Evolutionary conservation across 1,284 basidiomycete genomes (phyloP), one percentile per base, ranked within the genome.

Genomic region (Ceratobasidium sp.): DNA sequence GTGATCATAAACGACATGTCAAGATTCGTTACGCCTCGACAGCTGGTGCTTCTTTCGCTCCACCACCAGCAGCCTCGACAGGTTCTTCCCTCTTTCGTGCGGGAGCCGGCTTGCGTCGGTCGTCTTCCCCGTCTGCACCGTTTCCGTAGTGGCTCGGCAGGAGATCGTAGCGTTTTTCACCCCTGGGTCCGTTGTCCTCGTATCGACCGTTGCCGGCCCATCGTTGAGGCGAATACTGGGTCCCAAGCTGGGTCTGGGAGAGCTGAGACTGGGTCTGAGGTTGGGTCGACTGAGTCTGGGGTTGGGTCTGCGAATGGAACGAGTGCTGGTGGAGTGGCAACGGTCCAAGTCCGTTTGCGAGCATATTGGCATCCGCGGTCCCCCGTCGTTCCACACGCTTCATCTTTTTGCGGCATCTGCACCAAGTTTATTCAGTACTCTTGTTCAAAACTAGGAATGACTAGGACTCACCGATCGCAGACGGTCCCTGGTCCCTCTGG

Each of bases 401-500:
- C 91, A 92, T 92, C 80, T 93, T 92, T 81, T 93, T 93, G 67
- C 91, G 85, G 80, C 91, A 92, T 70, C 88, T 89, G 73, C 48
- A 46, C 57, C n/a, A 39, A 53, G 73, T 34, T 12, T 28, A 46
- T 36, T 61, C 59, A 32, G 21, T 14, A 39, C n/a, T n/a, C n/a
- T n/a, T n/a, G n/a, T 39, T 39, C n/a, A 74, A 67, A 23, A 43
- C 28, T 45, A 39, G 57, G n/a, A n/a, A 50, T 43, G 58, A 64
- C 8, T n/a, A 18, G 10, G 39, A 81, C 85, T 74, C 77, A 88
- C 85, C 90, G 82, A 83, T 93, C 92, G 77, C 92, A 93, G 0
- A 93, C 92, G 0, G 91, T 93, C 26, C 92, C 92, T 52, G 91
- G 91, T 0, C 92, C 91, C 80, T 89, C 86, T 60, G 91, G 91